phyloP scores from a whole-genome alignment of 2,329 filamentous ascomycete genomes.

The Fusarium nematophilum region DNA sequence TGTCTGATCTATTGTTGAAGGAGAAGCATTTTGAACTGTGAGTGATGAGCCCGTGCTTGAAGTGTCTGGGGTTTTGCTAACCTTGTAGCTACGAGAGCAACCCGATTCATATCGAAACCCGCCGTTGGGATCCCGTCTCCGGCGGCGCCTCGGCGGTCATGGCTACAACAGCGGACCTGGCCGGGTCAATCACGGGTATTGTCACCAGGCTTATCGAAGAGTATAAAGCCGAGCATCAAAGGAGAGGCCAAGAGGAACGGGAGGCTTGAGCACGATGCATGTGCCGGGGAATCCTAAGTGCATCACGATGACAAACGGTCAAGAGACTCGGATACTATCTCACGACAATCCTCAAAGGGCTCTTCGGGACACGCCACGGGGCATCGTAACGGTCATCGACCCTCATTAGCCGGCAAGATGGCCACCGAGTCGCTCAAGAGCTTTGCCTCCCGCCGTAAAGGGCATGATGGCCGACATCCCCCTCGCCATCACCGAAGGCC shows the following conservation, averaged over 20 bases:
- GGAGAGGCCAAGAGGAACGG: no score
- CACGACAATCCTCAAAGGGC: no score
- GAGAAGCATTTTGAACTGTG: background rate
- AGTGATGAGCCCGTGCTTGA: background rate
- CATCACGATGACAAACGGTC: no score
- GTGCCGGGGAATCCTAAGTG: no score
- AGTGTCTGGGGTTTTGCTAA: background rate
- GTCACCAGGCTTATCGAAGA: background rate
- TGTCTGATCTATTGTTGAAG: background rate
- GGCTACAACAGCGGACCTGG: background rate
- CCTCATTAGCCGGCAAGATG: background rate
- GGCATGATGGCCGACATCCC: background rate
- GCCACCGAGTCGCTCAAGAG: background rate
- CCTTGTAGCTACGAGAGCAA: background rate
- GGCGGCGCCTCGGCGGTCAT: constrained; percentile 1
- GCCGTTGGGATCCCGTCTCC: constrained; percentile 1
- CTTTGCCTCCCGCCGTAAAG: background rate
- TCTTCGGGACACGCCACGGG: no score
- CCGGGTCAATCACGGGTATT: background rate
- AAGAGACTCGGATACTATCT: no score
- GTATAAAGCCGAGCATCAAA: background rate
- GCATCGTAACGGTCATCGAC: background rate
- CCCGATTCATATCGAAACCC: background rate
- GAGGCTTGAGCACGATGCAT: no score
- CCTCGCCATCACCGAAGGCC: background rate